These are phyloP conservation scores for Rhodotorula glutinis DNA, from an alignment of 1,284 basidiomycete genomes.

Conservation along the genomic window DNA sequence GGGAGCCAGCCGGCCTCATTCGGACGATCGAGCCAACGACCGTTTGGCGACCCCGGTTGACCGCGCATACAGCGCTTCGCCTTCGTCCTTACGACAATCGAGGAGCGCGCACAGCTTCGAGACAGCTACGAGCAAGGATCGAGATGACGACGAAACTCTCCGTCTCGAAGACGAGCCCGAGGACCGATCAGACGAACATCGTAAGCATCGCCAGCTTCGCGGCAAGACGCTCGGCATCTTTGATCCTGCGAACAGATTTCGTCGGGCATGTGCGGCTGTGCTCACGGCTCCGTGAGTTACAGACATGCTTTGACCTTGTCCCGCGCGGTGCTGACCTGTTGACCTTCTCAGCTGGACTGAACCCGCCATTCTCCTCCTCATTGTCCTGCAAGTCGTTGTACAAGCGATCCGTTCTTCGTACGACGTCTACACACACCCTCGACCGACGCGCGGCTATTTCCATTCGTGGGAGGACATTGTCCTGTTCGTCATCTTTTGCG, in stretches of 20 bases:
- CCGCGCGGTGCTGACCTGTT: not conserved
- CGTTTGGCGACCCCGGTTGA: conserved; percentile 44
- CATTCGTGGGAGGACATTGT: conserved; percentile 81
- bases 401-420: conserved; percentile 73
- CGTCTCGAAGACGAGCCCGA: conserved; percentile 12
- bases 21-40: conserved; percentile 55
- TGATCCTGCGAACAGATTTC: conserved; percentile 63
- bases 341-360: conserved; percentile 69
- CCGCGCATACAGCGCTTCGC: not conserved
- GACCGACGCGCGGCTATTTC: conserved; percentile 65
- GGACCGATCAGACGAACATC: not conserved
- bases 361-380: conserved; percentile 74
- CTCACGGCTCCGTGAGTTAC: conserved; percentile 63
- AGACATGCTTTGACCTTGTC: conserved; percentile 40
- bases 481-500: conserved; percentile 73
- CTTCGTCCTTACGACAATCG: not conserved
- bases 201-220: conserved; percentile 22
- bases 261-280: conserved; percentile 62
- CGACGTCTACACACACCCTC: conserved; percentile 53
- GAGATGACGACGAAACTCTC: not conserved
- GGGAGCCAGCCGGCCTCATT: too few species aligned
- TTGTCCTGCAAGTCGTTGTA: conserved; percentile 78
- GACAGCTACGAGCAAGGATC: not conserved
- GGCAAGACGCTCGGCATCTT: conserved; percentile 73
- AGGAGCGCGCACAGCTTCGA: conserved; percentile 23